phyloP scores from a whole-genome alignment of 257 asterid species.

The Lycium ferocissimum region DNA sequence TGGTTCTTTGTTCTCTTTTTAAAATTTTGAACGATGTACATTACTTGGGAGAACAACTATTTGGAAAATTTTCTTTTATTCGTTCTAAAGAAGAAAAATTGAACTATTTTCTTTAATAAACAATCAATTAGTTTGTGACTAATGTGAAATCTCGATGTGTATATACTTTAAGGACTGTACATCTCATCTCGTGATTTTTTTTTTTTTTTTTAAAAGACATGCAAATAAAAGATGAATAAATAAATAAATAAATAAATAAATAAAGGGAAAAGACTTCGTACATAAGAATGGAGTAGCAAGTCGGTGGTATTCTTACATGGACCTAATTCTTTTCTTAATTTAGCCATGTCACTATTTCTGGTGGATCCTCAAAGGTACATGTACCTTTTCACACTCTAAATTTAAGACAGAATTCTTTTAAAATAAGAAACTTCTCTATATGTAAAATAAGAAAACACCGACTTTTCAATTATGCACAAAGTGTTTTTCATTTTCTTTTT shows the following conservation, averaged over 20 bases:
- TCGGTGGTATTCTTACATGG: slow-evolving; percentile 18
- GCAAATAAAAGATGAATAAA: neutral
- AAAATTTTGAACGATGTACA: neutral
- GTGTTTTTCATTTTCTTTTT: neutral
- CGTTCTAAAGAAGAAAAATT: neutral
- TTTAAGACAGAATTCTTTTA: neutral
- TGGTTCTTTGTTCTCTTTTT: neutral
- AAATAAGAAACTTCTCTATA: neutral
- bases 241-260: neutral
- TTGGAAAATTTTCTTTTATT: neutral
- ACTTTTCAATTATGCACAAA: neutral
- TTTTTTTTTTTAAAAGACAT: neutral
- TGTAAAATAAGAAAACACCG: neutral
- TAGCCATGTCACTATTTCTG: slow-evolving; percentile 7
- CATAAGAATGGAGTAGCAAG: slow-evolving; percentile 15
- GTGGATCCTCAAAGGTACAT: neutral
- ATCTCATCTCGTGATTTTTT: neutral
- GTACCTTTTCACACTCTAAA: neutral
- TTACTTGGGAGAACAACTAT: neutral
- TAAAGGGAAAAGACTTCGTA: neutral
- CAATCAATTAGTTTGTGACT: neutral
- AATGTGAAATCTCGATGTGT: neutral
- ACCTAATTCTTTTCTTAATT: neutral
- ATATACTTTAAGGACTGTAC: neutral
- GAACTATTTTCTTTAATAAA: too few relatives aligned